phyloP scores from a whole-genome alignment of 176 grass and related monocot genomes.

The Triticum timopheevii region DNA sequence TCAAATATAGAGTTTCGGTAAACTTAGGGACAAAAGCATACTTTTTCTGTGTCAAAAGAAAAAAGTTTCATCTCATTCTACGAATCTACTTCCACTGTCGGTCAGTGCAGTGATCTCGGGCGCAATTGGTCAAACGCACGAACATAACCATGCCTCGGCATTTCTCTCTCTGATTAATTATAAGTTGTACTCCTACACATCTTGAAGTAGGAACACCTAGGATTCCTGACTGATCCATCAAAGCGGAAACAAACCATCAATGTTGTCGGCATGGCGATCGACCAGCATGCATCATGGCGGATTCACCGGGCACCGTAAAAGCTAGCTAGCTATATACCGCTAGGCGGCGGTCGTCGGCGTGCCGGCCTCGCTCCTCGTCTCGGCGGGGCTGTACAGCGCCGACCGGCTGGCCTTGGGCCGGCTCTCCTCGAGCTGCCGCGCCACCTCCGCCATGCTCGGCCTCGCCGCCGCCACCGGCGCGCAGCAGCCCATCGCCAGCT shows the following conservation, averaged over 20 bases:
- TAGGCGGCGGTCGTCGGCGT: background rate
- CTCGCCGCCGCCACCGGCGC: background rate
- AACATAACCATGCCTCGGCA: background rate
- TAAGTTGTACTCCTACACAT: background rate
- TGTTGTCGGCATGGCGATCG: background rate
- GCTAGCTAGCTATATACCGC: background rate
- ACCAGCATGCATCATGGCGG: background rate
- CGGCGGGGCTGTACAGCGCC: background rate
- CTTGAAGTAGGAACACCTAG: background rate
- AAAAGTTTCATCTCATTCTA: background rate
- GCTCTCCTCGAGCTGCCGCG: constrained; percentile 49
- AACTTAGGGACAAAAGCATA: too few species aligned
- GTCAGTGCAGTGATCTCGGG: background rate
- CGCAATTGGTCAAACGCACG: background rate
- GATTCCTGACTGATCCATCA: background rate
- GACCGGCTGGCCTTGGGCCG: constrained; percentile 49
- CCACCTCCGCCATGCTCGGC: background rate
- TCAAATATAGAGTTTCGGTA: too few species aligned
- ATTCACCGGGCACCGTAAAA: background rate
- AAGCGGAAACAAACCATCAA: background rate
- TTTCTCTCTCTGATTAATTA: background rate
- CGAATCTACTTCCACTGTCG: background rate
- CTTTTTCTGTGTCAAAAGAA: background rate
- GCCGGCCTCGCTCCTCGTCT: background rate
- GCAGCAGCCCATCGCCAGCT: background rate